Base-by-base conservation (phyloP, 352 stramenopile genomes). In the Phytophthora syringae region DNA sequence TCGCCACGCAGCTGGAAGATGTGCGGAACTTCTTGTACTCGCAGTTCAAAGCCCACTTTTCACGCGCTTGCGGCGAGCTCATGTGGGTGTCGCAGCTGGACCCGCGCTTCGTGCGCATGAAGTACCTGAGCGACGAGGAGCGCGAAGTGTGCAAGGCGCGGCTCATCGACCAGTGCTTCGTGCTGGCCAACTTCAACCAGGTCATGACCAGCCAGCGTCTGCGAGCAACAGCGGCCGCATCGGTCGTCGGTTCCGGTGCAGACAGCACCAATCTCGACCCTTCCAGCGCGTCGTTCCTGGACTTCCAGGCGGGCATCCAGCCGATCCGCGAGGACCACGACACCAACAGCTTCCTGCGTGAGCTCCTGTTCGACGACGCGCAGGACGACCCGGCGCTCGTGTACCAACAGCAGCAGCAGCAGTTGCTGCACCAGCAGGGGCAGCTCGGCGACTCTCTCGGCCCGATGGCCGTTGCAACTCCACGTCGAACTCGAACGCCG, bases 11-110 rank as follows among this genome's bases (percentile, higher is more conserved):
- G 20, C 32, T 84, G 16, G 76, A 84, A 27, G 43, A 51, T 13
- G 63, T 68, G 24, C 70, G 76, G 22, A 72, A 70, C 49, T 81
- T 73, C 42, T 47, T 84, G 25, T 72, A 76, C 40, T 70, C 60
- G 5, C 62, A 78, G 39, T 81, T 84, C 44, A 58, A 54, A 3
- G 44, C 73, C 11, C 69, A 81, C 49, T 84, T 84, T 49, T 67
- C 62, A 0, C 72, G 70, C 9, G 52, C 73, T 7, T 81, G 70
- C 49, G 63, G 70, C 22, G 67, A 79, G 37, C 52, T 80, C 25
- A 78, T 82, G 63, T 84, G 76, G 76, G 70, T 84, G 49, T 84
- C 76, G 15, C 73, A 82, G 50, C 44, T 84, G 11, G 76, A 84
- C 43, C 76, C 76, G 20, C 76, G 76, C 24, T 84, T 82, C 43